Evolutionary conservation across 192 early-diverging fungal species (phyloP), one percentile per base, ranked within the genome.

Genomic region (Backusella tarrabulga): DNA sequence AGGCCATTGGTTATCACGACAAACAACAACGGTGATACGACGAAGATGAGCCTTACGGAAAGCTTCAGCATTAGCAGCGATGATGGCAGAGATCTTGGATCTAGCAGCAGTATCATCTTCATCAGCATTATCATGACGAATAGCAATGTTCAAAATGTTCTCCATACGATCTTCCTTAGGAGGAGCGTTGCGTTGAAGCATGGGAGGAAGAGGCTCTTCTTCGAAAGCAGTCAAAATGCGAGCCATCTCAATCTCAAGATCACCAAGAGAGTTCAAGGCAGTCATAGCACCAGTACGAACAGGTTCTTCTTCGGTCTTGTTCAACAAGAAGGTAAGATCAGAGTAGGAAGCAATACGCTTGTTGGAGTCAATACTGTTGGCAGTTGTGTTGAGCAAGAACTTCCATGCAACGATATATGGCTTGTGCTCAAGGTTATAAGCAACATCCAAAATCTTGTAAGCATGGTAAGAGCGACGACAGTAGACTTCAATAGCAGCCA

Each of bases 381-480:
- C 80, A 77, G 86, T 85, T n/a, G 74, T 52, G 38, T 80, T 75
- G 67, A 95, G 85, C 40, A 91, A 84, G 76, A 95, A 95, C 54
- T 92, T 90, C 93, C 92, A 95, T 54, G 92, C 88, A 77, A 95
- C 84, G 72, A 92, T 86, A 68, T 90, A 90, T 19, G 93, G 93
- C 26, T 82, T 72, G 21, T 84, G 80, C 46, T 92, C 91, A 34
- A 91, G 86, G 73, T 87, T 76, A 72, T 92, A 93, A 83, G 92
- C 91, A 83, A 97, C 91, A 71, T 92, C 92, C 42, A 93, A 90
- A 63, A 99, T 92, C 78, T 95, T 90, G 87, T 99, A 99, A 44
- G 96, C 96, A 80, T 98, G 96, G 91, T 98, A 97, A 6, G 98
- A 96, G 76, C 97, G 97, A 72, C 97, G 91, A 71, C 95, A 94